Conservation (phyloP, 1,284 basidiomycete species). For the Neolentinus lepideus region DNA sequence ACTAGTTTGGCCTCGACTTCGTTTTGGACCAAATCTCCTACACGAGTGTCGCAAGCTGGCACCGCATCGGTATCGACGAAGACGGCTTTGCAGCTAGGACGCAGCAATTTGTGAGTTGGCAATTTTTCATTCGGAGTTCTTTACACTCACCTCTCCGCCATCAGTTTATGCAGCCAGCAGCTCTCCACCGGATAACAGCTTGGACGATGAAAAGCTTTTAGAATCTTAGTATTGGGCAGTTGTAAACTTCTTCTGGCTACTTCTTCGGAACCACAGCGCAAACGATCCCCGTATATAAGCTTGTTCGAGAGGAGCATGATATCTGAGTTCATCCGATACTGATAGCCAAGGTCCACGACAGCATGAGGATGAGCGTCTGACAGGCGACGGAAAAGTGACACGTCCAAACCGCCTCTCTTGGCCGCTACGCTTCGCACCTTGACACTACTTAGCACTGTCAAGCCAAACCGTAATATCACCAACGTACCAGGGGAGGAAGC, state of each 20-base stretch:
- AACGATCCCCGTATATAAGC: conserved; percentile 77
- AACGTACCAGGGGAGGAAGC: conserved; percentile 81
- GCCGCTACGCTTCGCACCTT: conserved; percentile 81
- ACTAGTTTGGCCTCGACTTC: conserved; percentile 66
- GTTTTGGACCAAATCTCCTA: conserved; percentile 88
- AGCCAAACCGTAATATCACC: background rate
- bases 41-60: conserved; percentile 73
- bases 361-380: conserved; percentile 82
- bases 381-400: conserved; percentile 85
- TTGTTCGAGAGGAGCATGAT: conserved; percentile 94
- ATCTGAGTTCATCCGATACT: conserved; percentile 96
- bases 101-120: conserved; percentile 4
- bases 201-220: conserved; percentile 30
- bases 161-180: conserved; percentile 71
- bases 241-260: conserved; percentile 58
- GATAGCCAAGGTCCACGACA: conserved; percentile 77
- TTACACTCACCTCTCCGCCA: conserved; percentile 53
- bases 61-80: conserved; percentile 90
- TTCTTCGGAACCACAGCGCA: conserved; percentile 72
- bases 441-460: background rate
- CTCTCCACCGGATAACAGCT: conserved; percentile 18
- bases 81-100: conserved; percentile 68
- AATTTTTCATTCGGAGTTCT: background rate
- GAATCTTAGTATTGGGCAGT: conserved; percentile 40
- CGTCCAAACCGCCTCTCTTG: conserved; percentile 79